Percentiles rank a stretch among this genome's conserved stretches.
Evolutionary conservation across 2,329 filamentous ascomycete genomes (phyloP).

Genomic region (Coniochaeta sp.): DNA sequence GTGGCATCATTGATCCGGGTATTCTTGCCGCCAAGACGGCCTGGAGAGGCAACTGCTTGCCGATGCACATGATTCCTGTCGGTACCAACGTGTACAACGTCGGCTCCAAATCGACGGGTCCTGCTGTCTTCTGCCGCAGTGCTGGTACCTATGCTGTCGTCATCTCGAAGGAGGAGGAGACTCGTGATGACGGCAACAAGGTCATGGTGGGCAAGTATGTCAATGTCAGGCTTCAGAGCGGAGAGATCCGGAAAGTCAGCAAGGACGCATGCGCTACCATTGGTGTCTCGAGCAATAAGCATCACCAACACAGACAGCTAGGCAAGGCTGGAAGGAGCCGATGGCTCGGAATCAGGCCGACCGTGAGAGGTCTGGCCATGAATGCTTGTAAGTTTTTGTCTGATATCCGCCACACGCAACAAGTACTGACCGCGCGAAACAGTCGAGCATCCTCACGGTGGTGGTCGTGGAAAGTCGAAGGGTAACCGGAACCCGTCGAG

Average conservation of each 20-base stretch:
- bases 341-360: constrained; percentile 91
- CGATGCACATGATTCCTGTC: constrained; percentile 90
- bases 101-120: constrained; percentile 64
- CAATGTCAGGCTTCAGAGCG: constrained; percentile 81
- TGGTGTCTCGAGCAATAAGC: constrained; percentile 86
- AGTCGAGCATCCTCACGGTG: constrained; percentile 96
- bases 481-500: constrained; percentile 92
- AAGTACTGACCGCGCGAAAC: constrained; percentile 3
- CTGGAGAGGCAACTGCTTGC: constrained; percentile 89
- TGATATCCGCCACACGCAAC: not conserved
- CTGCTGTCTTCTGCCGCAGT: constrained; percentile 87
- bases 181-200: constrained; percentile 49
- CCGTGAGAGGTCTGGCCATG: constrained; percentile 96
- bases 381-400: constrained; percentile 64
- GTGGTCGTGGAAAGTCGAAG: constrained; percentile 99
- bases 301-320: constrained; percentile 82
- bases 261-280: constrained; percentile 93
- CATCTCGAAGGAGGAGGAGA: constrained; percentile 79
- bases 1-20: constrained; percentile 87
- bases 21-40: constrained; percentile 92
- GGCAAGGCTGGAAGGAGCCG: constrained; percentile 92
- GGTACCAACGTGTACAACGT: constrained; percentile 92
- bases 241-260: constrained; percentile 82
- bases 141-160: constrained; percentile 89
- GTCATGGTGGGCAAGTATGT: constrained; percentile 70